These are phyloP conservation scores for Planoprotostelium fungivorum DNA, from an alignment of 78 protist genomes.

Conservation along the genomic window DNA sequence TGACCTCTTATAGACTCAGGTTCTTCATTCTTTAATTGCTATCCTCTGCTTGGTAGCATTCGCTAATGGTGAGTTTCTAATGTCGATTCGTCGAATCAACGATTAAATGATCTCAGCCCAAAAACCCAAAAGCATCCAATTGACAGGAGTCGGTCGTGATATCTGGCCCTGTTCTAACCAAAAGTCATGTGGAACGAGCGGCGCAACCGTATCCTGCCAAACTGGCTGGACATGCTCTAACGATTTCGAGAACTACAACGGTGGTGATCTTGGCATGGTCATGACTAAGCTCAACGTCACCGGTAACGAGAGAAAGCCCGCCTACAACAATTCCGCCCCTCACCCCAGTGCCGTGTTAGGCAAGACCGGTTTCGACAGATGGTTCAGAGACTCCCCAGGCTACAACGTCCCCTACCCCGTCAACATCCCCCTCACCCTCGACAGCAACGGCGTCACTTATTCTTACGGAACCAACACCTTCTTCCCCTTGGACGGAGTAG, in stretches of 20 bases:
- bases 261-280: background rate
- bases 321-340: background rate
- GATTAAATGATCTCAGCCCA: no score
- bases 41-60: no score
- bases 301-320: background rate
- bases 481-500: background rate
- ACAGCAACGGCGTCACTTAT: background rate
- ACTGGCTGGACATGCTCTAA: background rate
- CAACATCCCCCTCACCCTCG: background rate
- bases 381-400: background rate
- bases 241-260: background rate
- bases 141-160: background rate
- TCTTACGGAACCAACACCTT: background rate
- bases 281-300: background rate
- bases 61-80: no score
- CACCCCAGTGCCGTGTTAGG: background rate
- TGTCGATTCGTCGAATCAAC: no score
- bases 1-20: no score
- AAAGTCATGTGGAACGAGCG: background rate
- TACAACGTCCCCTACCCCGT: background rate
- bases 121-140: no score
- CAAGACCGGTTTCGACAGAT: background rate
- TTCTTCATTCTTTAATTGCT: no score
- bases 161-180: background rate
- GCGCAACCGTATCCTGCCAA: background rate